These are phyloP conservation scores for Zygotorulaspora florentina DNA, from an alignment of 805 yeast genomes.

Conservation along the genomic window DNA sequence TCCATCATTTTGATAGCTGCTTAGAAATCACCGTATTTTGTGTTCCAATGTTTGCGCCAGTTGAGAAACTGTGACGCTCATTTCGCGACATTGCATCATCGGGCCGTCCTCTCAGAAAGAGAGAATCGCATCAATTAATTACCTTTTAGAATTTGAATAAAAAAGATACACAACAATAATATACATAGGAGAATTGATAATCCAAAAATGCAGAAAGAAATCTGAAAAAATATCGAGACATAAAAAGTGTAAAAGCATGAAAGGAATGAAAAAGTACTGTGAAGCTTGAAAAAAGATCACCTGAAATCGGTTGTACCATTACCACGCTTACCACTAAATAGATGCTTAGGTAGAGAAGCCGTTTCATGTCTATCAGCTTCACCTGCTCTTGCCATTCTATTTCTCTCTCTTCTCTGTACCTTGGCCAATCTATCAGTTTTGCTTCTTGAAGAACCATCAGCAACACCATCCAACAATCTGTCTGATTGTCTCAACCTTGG, in stretches of 20 bases:
- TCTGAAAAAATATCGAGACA: background rate
- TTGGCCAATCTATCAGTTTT: slow-evolving; percentile 86
- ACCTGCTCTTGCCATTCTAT: slow-evolving; percentile 87
- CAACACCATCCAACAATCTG: slow-evolving; percentile 81
- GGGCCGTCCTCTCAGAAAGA: background rate
- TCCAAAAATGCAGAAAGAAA: background rate
- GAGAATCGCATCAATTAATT: background rate
- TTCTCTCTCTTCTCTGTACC: slow-evolving; percentile 89
- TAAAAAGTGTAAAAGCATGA: background rate
- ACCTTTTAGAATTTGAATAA: background rate
- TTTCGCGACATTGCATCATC: too few relatives aligned
- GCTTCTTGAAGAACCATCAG: slow-evolving; percentile 72
- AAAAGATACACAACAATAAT: slow-evolving; percentile 1
- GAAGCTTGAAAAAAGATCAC: slow-evolving; percentile 28
- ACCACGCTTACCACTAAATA: slow-evolving; percentile 96
- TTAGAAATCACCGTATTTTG: background rate
- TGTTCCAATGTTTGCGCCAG: background rate
- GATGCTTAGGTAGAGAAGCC: slow-evolving; percentile 85
- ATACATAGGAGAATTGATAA: slow-evolving; percentile 1
- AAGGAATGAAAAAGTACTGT: background rate
- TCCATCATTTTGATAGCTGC: too few relatives aligned
- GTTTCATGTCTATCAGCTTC: slow-evolving; percentile 92
- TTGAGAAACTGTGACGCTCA: background rate
- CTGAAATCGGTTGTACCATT: slow-evolving; percentile 89
- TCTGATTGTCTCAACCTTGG: slow-evolving; percentile 58